Conservation (phyloP, 768 basidiomycete genomes). For the Mycena vulgaris region DNA sequence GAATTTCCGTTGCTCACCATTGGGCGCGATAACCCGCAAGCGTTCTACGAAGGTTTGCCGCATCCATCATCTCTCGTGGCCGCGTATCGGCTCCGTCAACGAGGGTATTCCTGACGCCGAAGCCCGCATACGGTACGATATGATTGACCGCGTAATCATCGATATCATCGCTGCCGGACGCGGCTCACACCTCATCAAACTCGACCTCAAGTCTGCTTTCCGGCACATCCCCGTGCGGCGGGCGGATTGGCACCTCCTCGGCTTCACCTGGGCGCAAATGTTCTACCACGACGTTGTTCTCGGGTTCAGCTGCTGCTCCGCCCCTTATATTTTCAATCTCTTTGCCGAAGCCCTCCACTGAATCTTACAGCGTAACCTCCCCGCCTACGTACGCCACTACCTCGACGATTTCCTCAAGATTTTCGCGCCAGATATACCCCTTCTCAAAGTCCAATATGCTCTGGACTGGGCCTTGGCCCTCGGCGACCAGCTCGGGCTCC, state of each 20-base stretch:
- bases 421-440: conserved; percentile 34
- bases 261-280: background rate
- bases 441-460: conserved; percentile 25
- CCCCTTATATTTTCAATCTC: no score
- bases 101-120: conserved; percentile 39
- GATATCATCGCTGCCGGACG: background rate
- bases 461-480: no score
- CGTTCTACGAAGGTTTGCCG: no score
- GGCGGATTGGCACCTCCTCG: background rate
- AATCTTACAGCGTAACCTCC: conserved; percentile 43
- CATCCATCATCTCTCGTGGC: conserved; percentile 44
- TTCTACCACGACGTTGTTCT: background rate
- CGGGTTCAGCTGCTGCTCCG: background rate
- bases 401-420: conserved; percentile 54
- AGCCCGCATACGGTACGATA: conserved; percentile 20
- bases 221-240: background rate
- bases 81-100: conserved; percentile 36
- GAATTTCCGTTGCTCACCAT: no score
- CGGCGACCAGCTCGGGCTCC: no score
- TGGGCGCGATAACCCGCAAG: no score
- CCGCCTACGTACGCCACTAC: conserved; percentile 49
- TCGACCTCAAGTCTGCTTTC: background rate
- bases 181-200: background rate
- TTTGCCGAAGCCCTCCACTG: conserved; percentile 28
- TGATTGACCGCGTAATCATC: background rate